A percentile compares a stretch with the other conserved stretches of the same genome.
Conservation (phyloP, 495 filamentous ascomycete genomes). For the Neurospora tetrasperma region DNA sequence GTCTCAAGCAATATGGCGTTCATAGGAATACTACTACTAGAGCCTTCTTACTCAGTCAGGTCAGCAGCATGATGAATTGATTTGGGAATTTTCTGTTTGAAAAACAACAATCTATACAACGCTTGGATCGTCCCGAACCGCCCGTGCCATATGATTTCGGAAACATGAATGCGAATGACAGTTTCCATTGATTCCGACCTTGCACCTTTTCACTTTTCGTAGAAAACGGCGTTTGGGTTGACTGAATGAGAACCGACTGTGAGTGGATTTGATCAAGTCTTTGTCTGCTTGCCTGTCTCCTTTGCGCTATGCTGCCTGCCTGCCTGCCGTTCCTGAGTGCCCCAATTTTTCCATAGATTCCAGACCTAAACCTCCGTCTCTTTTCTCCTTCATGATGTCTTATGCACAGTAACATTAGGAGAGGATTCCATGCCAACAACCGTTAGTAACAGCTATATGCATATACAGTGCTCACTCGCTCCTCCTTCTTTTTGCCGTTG, state of each 20-base stretch:
- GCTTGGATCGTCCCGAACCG: not conserved
- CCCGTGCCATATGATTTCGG: not conserved
- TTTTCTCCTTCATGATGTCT: not conserved
- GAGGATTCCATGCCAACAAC: not conserved
- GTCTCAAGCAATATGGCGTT: not conserved
- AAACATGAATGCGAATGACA: not conserved
- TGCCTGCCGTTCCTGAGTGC: not conserved
- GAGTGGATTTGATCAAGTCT: not conserved
- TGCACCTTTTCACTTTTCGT: not conserved
- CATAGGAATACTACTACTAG: slow-evolving; percentile 1
- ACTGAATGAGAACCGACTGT: not conserved
- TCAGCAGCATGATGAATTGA: not conserved
- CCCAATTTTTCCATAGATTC: not conserved
- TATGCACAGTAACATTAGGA: not conserved
- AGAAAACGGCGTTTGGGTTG: too few relatives aligned
- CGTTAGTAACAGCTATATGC: not conserved
- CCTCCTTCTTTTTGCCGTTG: not conserved
- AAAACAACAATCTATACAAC: not conserved
- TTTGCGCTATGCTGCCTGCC: not conserved
- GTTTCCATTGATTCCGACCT: not conserved
- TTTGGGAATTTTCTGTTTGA: not conserved
- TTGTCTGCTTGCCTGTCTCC: not conserved
- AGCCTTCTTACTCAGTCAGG: not conserved
- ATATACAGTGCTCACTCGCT: not conserved
- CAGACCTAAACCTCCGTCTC: not conserved